phyloP scores from a whole-genome alignment of 148 eudicot species.

The Chenopodium quinoa region DNA sequence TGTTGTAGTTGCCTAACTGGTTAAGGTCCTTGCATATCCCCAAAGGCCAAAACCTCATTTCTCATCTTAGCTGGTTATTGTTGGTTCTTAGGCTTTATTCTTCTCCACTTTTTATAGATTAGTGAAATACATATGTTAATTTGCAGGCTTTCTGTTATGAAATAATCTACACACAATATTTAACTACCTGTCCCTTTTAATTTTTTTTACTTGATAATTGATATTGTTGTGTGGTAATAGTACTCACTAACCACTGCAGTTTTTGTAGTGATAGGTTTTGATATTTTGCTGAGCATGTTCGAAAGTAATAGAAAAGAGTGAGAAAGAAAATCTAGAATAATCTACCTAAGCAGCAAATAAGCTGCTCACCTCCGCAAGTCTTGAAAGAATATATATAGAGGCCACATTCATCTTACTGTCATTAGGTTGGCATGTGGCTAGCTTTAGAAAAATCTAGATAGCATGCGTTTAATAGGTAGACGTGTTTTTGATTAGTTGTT shows the following conservation, averaged over 20 bases:
- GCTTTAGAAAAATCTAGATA: no score
- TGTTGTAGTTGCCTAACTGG: not conserved
- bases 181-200: not conserved
- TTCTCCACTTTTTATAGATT: no score
- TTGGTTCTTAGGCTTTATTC: not conserved
- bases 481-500: no score
- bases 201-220: not conserved
- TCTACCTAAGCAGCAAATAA: no score
- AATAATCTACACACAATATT: not conserved
- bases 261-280: not conserved
- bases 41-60: not conserved
- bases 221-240: not conserved
- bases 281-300: not conserved
- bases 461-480: no score
- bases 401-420: no score
- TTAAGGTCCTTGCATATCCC: not conserved
- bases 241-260: not conserved
- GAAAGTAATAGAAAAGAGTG: no score
- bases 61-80: not conserved
- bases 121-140: not conserved
- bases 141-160: not conserved
- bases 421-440: no score
- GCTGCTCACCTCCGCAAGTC: no score
- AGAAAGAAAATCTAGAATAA: no score
- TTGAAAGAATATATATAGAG: no score